Conservation (phyloP, 2,329 filamentous ascomycete genomes). For the Microdochium nivale region DNA sequence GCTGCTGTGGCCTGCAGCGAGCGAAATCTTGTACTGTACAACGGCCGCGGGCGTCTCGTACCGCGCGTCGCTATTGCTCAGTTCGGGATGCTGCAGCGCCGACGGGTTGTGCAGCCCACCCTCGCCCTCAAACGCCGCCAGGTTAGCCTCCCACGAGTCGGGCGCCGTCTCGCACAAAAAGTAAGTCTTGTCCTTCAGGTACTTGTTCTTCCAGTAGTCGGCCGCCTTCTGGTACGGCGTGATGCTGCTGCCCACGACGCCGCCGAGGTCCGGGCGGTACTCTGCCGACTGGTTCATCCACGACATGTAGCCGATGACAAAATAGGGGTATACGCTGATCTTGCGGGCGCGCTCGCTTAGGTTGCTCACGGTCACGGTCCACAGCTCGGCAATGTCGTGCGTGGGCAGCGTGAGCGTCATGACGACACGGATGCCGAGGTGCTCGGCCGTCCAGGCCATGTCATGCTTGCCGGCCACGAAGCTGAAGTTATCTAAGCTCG, state of each 20-base stretch:
- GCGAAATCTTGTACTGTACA: conserved; percentile 39
- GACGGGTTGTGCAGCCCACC: conserved; percentile 44
- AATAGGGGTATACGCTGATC: conserved; percentile 46
- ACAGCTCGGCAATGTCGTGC: conserved; percentile 45
- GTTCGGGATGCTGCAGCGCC: conserved; percentile 25
- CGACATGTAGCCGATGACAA: conserved; percentile 51
- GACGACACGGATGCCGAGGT: conserved; percentile 39
- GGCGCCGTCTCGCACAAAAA: conserved; percentile 44
- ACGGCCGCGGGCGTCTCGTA: conserved; percentile 46
- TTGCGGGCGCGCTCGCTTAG: conserved; percentile 32
- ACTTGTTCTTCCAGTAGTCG: conserved; percentile 49
- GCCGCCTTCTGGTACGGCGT: conserved; percentile 49
- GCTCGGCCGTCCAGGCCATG: conserved; percentile 43
- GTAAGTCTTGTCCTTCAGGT: conserved; percentile 48
- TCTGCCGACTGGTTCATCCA: conserved; percentile 53
- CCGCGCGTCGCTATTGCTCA: conserved; percentile 38
- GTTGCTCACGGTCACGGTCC: conserved; percentile 44
- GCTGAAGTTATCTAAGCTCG: conserved; percentile 34
- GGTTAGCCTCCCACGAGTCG: conserved; percentile 42
- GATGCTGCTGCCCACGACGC: conserved; percentile 41
- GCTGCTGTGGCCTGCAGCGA: conserved; percentile 17
- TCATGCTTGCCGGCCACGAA: conserved; percentile 48
- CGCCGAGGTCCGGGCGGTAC: conserved; percentile 37
- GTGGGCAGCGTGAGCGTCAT: conserved; percentile 43
- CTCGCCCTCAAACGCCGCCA: conserved; percentile 45